Conservation (phyloP, 305 asterid species). For the Solanum hybrid region DNA sequence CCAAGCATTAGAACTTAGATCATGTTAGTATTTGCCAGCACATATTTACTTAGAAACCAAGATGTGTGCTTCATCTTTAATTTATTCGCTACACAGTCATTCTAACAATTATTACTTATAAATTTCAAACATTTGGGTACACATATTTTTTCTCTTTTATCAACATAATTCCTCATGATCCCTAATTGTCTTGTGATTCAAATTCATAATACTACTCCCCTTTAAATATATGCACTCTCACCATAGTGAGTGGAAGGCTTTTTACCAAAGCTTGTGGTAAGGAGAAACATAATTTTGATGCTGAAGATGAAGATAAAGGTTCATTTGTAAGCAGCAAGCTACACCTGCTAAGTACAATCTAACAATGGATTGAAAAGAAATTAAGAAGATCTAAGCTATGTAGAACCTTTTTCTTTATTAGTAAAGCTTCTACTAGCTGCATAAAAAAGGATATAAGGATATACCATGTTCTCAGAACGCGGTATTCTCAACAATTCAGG, state of each 20-base stretch:
- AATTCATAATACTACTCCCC: neutral
- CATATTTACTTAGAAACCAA: neutral
- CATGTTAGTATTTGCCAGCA: neutral
- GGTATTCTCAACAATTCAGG: slow-evolving; percentile 7
- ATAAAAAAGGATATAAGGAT: neutral
- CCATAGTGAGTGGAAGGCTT: neutral
- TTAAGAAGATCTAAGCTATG: neutral
- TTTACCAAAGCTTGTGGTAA: neutral
- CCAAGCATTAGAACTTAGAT: neutral
- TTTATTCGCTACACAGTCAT: neutral
- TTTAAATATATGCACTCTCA: neutral
- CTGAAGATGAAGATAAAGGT: neutral
- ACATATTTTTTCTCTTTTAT: neutral
- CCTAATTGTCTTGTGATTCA: neutral
- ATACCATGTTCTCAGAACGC: slow-evolving; percentile 27
- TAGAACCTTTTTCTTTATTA: neutral
- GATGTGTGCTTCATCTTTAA: neutral
- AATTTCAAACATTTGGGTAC: neutral
- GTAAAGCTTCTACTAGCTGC: neutral
- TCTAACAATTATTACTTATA: neutral
- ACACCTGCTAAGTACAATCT: neutral
- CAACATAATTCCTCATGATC: neutral
- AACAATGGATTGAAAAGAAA: neutral
- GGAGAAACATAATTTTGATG: neutral
- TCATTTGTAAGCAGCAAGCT: neutral